phyloP scores from a whole-genome alignment of 23 red algal species.

The Gracilaria domingensis region DNA sequence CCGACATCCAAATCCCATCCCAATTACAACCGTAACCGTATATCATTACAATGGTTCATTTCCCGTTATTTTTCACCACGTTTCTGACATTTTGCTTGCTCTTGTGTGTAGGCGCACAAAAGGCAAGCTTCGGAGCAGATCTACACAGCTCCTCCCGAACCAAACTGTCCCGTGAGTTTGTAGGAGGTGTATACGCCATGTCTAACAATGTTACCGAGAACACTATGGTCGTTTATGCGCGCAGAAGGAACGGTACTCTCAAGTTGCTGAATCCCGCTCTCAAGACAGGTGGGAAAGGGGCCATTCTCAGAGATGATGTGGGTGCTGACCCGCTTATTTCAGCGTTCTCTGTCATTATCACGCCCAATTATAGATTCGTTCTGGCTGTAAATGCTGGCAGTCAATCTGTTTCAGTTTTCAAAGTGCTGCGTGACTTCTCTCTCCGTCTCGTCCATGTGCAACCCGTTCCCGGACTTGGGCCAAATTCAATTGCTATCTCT shows the following conservation, averaged over 20 bases:
- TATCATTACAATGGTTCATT: background rate
- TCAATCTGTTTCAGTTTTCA: constrained; percentile 41
- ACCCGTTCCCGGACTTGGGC: constrained; percentile 24
- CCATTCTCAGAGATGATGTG: background rate
- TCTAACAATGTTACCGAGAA: too few relatives aligned
- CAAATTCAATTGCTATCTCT: constrained; percentile 24
- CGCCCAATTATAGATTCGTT: constrained; percentile 15
- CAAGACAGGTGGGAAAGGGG: constrained; percentile 32
- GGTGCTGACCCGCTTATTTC: constrained; percentile 40
- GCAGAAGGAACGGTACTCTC: constrained; percentile 35
- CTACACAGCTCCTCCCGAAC: background rate
- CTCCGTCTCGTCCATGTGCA: constrained; percentile 17
- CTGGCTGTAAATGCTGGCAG: constrained; percentile 47
- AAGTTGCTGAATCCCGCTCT: constrained; percentile 15
- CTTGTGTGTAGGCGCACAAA: background rate
- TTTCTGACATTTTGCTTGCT: background rate
- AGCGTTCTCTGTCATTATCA: constrained; percentile 26
- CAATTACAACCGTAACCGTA: background rate
- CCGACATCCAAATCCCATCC: background rate
- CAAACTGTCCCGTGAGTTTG: too few relatives aligned
- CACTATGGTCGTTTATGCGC: constrained; percentile 35
- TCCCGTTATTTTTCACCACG: background rate
- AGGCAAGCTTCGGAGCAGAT: background rate
- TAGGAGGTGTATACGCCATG: too few relatives aligned
- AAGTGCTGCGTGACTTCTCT: constrained; percentile 34